Conservation (phyloP, 768 basidiomycete species). For the Tubosaeta sp. region DNA sequence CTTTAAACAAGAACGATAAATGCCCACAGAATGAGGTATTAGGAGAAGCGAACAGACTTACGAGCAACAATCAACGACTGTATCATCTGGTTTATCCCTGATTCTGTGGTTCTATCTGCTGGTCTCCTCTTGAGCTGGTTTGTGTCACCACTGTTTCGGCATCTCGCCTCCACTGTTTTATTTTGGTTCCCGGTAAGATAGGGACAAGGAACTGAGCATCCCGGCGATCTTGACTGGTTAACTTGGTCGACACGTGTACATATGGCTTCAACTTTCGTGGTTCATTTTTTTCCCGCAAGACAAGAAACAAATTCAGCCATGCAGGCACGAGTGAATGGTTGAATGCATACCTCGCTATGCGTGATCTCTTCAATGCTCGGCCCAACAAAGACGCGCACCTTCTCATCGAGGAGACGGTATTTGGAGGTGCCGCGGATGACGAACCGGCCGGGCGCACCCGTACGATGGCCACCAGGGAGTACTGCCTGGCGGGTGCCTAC, state of each 20-base stretch:
- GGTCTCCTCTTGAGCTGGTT: background rate
- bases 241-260: slow-evolving; percentile 23
- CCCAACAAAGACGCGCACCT: slow-evolving; percentile 81
- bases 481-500: slow-evolving; percentile 79
- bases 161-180: slow-evolving; percentile 25
- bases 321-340: background rate
- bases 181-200: slow-evolving; percentile 20
- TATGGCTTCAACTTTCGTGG: slow-evolving; percentile 24
- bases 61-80: slow-evolving; percentile 1
- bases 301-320: background rate
- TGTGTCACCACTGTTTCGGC: slow-evolving; percentile 3
- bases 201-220: slow-evolving; percentile 26
- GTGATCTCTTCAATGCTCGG: slow-evolving; percentile 65
- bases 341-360: slow-evolving; percentile 47
- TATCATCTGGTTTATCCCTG: background rate
- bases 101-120: background rate
- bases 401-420: slow-evolving; percentile 76
- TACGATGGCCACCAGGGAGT: slow-evolving; percentile 80
- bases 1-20: background rate
- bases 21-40: background rate
- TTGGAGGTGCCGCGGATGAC: slow-evolving; percentile 73
- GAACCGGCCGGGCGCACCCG: slow-evolving; percentile 86
- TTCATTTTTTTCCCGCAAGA: background rate
- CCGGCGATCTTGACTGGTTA: slow-evolving; percentile 21
- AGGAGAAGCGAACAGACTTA: background rate